Base-by-base conservation (phyloP, 2,329 filamentous ascomycete species). In the Didymella pomorum region DNA sequence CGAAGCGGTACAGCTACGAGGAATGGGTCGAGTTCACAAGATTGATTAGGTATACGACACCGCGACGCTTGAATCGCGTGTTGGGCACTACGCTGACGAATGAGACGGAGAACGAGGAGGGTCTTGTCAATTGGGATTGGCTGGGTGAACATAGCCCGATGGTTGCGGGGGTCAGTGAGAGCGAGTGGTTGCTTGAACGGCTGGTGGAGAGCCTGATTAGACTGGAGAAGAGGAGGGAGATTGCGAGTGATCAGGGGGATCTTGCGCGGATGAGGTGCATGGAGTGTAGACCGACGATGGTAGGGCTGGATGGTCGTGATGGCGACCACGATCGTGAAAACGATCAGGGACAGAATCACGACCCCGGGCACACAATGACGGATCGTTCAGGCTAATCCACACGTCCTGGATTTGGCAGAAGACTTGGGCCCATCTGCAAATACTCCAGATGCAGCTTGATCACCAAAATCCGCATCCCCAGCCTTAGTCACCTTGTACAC, bases 11-110 rank as follows among this genome's bases (percentile, higher is more conserved):
- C 73, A 82, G 81, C 0, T 97, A 93, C 63, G 87, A 93, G 65
- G 89, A 96, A 72, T 96, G 93, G 93, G 89, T 90, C 0, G 91
- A 91, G 80, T 95, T 92, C 67, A 88, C 93, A 8, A 85, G 86
- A 21, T 82, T 97, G 29, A 90, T 96, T 35, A 80, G 84, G 2
- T 87, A 88, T 63, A 79, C 80, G 1, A 68, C 63, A 4, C 64
- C 60, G 2, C 51, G 57, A 10, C 64, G 61, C 0, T 42, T 69
- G 3, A 55, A 68, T 31, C 52, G 50, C n/a, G 48, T 54, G 11
- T n/a, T 53, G 7, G 52, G 47, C 8, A 57, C 54, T 1, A 58
- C 25, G 6, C 43, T 37, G 2, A 46, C 11, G 43, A 56, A 35
- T 26, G 53, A 49, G 43, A 67, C 11, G 8, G 84, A 86, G 56